These are phyloP conservation scores for Solanum neorickii DNA, from an alignment of 257 asterid species.

Conservation along the genomic window DNA sequence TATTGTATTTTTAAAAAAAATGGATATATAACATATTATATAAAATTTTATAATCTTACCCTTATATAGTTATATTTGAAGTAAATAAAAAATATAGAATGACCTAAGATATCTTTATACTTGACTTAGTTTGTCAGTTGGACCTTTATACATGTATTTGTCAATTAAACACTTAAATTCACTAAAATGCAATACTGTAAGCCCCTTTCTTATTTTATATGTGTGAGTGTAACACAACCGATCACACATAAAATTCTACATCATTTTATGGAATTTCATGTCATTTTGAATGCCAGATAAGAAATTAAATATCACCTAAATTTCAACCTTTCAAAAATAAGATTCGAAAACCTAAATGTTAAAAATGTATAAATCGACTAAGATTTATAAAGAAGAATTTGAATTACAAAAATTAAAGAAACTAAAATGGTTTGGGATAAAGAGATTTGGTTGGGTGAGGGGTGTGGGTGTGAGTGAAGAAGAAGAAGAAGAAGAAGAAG, in stretches of 20 bases:
- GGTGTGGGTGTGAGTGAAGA: too few relatives aligned
- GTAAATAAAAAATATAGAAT: too few relatives aligned
- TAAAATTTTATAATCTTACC: background rate
- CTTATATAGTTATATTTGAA: background rate
- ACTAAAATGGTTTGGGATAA: too few relatives aligned
- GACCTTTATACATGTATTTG: background rate
- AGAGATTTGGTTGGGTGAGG: too few relatives aligned
- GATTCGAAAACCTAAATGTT: fast-evolving
- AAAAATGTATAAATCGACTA: too few relatives aligned
- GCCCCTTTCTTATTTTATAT: too few relatives aligned
- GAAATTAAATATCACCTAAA: background rate
- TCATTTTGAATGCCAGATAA: background rate
- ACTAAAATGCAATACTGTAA: background rate
- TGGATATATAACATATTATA: background rate
- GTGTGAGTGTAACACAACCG: background rate
- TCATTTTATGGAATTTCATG: too few relatives aligned
- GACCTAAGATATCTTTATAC: too few relatives aligned
- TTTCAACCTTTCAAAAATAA: too few relatives aligned
- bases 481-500: too few relatives aligned
- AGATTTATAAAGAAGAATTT: too few relatives aligned
- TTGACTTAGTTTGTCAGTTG: background rate
- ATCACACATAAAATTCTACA: background rate
- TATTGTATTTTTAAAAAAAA: background rate
- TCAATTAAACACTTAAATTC: fast-evolving
- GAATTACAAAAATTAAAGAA: too few relatives aligned